phyloP scores from a whole-genome alignment of 106 monocot species.

The Acanthochlamys bracteata region DNA sequence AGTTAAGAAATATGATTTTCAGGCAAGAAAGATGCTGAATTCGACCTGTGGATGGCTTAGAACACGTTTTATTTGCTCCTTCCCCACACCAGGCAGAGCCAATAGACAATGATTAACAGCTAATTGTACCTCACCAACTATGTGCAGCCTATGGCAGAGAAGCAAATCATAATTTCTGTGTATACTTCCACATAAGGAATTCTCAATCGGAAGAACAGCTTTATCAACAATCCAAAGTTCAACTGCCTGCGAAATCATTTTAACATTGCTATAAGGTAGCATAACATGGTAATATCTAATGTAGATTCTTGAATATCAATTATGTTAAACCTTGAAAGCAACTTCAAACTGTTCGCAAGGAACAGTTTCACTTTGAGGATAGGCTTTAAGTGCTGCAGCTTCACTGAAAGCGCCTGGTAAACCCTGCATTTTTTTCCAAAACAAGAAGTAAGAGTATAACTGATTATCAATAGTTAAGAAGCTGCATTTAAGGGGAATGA shows the following conservation, averaged over 20 bases:
- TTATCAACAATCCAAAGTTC: slow-evolving; percentile 70
- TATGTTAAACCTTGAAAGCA: slow-evolving; percentile 52
- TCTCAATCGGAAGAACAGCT: slow-evolving; percentile 82
- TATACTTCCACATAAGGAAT: slow-evolving; percentile 61
- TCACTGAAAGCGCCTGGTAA: slow-evolving; percentile 72
- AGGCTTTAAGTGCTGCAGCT: slow-evolving; percentile 67
- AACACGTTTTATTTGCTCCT: slow-evolving; percentile 48
- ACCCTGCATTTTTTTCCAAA: slow-evolving; percentile 37
- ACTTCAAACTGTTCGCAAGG: slow-evolving; percentile 79
- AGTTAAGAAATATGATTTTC: neutral
- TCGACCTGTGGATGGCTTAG: slow-evolving; percentile 69
- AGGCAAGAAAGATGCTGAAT: neutral
- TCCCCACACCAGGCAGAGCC: slow-evolving; percentile 51
- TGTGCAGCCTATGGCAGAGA: slow-evolving; percentile 59
- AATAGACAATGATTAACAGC: slow-evolving; percentile 55
- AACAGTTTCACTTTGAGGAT: slow-evolving; percentile 59
- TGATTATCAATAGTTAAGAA: neutral
- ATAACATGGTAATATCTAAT: neutral
- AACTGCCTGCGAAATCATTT: slow-evolving; percentile 45
- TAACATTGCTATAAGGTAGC: neutral
- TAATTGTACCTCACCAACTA: slow-evolving; percentile 70
- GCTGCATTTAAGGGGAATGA: neutral
- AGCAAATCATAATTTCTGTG: slow-evolving; percentile 72
- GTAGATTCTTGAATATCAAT: neutral
- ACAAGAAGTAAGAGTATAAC: slow-evolving; percentile 3